Evolutionary conservation across 148 eudicot genomes (phyloP), one percentile per base, ranked within the genome.

Genomic region (Camellia japonica): DNA sequence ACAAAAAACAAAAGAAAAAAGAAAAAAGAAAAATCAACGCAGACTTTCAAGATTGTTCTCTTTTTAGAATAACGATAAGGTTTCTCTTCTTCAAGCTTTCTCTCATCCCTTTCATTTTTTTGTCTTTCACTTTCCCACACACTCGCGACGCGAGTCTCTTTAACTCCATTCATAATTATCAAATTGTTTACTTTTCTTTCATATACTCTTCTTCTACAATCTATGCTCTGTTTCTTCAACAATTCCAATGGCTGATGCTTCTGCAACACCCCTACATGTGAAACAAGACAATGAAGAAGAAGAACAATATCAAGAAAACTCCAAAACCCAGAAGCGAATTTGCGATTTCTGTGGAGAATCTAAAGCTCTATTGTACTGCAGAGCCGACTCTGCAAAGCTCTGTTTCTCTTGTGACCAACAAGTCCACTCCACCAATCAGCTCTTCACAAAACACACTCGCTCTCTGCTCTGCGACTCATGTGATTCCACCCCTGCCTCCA

Each of bases 341-440:
- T 94, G 98, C 78, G 98, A 92, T 74, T 90, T 91, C 80, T 94
- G 98, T 80, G 41, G 78, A 7, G 78, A 89, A 64, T 71, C 89
- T 2, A 78, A 74, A 0, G 94, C 97, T 2, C 55, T 92, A 1
- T 56, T 94, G 5, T 92, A 90, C 87, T 94, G 98, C 82, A 79
- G 90, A 75, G 94, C 98, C n/a, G 98, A 94, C 80, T 82, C 97
- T 2, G 98, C 98, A 5, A 92, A 89, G 79, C 90, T 94, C 38
- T 94, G 98, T 47, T 73, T 94, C 1, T 51, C 82, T 16, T 94
- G 98, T 75, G 98, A 94, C 65, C 85, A 85, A 11, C 74, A 92
- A 79, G 98, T 94, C 74, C 98, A 94, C 77, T 86, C 90, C 3
- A 93, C 98, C 18, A 91, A 93, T 73, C 91, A 41, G 51, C 89